Evolutionary conservation across 1,139 yeast species (phyloP), one percentile per base, ranked within the genome.

Genomic region (Sugiyamaella neomexicana): DNA sequence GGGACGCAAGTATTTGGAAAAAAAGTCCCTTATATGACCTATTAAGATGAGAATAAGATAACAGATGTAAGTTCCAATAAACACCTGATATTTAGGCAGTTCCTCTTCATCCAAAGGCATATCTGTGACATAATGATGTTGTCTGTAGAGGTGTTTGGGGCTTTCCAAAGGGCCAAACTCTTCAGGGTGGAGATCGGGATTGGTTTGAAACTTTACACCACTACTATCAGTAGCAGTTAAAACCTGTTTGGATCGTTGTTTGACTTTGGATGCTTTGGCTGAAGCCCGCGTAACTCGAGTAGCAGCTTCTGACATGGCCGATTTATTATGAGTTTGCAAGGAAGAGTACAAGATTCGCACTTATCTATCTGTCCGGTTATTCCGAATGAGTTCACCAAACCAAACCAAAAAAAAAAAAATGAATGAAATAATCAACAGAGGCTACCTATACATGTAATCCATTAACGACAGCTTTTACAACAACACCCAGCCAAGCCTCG

Each of bases 11-110:
- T 77, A 74, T 68, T 86, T 82, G 50, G 96, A 97, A 58, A 89
- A 80, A 68, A 86, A 91, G 72, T 93, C 99, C 62, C 91, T 83
- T 39, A 90, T 74, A 67, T 93, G 97, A 40, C 99, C 99, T 59
- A 89, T 79, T 37, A 90, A 81, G 61, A 93, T 89, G 66, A 93
- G 78, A 50, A 89, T 80, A 61, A 93, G 77, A 69, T 90, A 95
- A 68, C 86, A 83, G 63, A 93, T 73, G 67, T 91, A 93, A 2
- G 99, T 93, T 55, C 89, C 80, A 56, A 93, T 74, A 60, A 88
- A 82, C 54, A 88, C 83, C 61, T 80, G 79, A 66, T 88, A 87
- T 9, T 96, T 93, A 6, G 98, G 98, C 55, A 63, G 56, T 48
- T 91, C 96, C 68, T 89, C 97, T 52, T 72, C 72, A 44, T 60